Conservation (phyloP, 2,329 filamentous ascomycete species). For the Aureobasidium musti region DNA sequence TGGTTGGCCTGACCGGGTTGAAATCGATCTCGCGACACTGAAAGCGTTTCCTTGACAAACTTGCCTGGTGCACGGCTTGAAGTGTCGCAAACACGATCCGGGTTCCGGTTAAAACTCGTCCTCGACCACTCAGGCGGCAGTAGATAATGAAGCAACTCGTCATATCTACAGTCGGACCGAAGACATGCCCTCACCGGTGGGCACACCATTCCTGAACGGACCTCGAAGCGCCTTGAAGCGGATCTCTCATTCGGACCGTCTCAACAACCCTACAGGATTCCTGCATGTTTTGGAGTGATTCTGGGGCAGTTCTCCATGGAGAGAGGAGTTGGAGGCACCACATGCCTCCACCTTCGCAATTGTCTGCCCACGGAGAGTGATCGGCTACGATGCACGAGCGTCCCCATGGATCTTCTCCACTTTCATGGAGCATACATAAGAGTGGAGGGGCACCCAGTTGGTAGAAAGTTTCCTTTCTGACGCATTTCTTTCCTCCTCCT, state of each 20-base stretch:
- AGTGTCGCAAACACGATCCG: conserved; percentile 12
- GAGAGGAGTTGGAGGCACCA: conserved; percentile 15
- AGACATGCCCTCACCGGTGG: not conserved
- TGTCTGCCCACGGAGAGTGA: conserved; percentile 25
- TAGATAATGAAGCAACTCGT: conserved; percentile 10
- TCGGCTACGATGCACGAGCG: conserved; percentile 19
- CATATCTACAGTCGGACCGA: conserved; percentile 25
- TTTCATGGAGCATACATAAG: conserved; percentile 23
- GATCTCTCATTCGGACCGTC: conserved; percentile 24
- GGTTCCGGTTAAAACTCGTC: conserved; percentile 15
- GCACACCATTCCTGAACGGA: conserved; percentile 15
- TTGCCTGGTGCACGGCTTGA: conserved; percentile 22
- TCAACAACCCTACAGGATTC: conserved; percentile 11
- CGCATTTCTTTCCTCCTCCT: conserved; percentile 2
- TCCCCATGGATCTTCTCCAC: conserved; percentile 27
- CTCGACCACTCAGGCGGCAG: conserved; percentile 17
- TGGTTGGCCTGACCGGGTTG: not conserved
- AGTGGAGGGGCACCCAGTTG: conserved; percentile 8
- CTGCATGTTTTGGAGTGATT: conserved; percentile 5
- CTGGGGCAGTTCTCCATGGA: conserved; percentile 26
- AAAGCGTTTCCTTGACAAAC: conserved; percentile 22
- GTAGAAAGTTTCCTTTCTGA: conserved; percentile 5
- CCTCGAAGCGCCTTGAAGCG: conserved; percentile 17
- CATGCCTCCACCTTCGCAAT: conserved; percentile 15
- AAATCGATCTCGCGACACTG: conserved; percentile 10